These are phyloP conservation scores for Chlorella sp. DNA, from an alignment of 139 green algal genomes.

Conservation along the genomic window DNA sequence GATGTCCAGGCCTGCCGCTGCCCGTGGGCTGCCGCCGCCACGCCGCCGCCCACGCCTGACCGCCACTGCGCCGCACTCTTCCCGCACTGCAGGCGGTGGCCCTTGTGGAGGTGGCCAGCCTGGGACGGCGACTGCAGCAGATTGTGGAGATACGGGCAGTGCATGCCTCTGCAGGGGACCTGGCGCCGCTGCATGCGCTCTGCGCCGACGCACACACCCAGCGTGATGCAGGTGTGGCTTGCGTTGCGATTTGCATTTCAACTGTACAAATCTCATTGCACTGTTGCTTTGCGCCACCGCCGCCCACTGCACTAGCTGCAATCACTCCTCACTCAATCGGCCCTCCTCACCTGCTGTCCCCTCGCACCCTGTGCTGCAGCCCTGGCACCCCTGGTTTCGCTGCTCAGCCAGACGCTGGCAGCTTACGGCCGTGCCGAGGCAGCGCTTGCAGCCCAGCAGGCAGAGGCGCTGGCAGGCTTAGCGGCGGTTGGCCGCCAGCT, in stretches of 20 bases:
- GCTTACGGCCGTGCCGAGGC: conserved; percentile 7
- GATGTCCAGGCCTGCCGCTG: neutral
- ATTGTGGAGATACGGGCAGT: neutral
- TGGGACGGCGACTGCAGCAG: conserved; percentile 26
- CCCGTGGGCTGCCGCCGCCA: neutral
- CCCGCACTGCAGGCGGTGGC: neutral
- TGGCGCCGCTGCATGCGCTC: conserved; percentile 23
- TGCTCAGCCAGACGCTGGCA: neutral
- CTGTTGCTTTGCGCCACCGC: too few species aligned
- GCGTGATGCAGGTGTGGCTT: neutral
- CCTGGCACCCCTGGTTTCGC: conserved; percentile 6
- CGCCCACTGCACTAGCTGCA: too few species aligned
- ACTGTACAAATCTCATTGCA: too few species aligned
- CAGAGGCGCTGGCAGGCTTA: neutral
- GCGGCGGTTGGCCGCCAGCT: neutral
- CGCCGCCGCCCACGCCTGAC: too few species aligned
- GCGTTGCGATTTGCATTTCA: neutral
- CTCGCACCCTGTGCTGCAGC: neutral
- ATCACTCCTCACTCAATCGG: too few species aligned
- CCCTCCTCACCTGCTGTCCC: neutral
- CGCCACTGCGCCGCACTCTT: neutral
- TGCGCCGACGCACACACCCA: neutral
- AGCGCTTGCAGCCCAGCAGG: conserved; percentile 4
- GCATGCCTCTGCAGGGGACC: neutral
- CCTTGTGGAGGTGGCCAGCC: neutral